Evolutionary conservation across 306 rosid species (phyloP).

Genomic region (Rosa lucieae): DNA sequence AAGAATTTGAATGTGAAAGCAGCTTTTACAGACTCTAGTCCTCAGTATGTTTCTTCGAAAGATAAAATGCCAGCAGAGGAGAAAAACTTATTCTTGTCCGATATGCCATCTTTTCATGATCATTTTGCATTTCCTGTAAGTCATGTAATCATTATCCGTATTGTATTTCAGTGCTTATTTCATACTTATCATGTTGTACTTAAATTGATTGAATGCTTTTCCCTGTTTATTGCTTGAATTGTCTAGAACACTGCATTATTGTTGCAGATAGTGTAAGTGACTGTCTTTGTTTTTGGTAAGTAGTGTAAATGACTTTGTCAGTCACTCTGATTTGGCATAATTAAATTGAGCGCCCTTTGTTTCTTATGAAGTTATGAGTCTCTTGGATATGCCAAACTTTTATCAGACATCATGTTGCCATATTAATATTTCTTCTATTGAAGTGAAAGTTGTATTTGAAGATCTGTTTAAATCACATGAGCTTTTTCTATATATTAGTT

Average conservation of each 20-base stretch:
- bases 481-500: background rate
- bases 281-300: background rate
- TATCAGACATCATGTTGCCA: background rate
- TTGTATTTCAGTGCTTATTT: background rate
- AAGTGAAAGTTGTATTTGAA: background rate
- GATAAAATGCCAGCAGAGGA: constrained; percentile 33
- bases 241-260: background rate
- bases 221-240: background rate
- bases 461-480: background rate
- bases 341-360: background rate
- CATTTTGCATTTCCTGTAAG: constrained; percentile 5
- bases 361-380: background rate
- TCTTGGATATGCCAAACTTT: background rate
- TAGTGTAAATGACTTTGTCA: background rate
- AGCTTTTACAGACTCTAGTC: constrained; percentile 35
- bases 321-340: background rate
- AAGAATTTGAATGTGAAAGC: constrained; percentile 42
- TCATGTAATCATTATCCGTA: background rate
- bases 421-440: background rate
- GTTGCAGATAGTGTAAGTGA: background rate
- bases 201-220: background rate
- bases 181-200: background rate
- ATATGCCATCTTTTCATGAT: constrained; percentile 36
- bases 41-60: constrained; percentile 36
- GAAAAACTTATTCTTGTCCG: constrained; percentile 33